Conservation (phyloP, 345 rosid species). For the Brassica rapa region DNA sequence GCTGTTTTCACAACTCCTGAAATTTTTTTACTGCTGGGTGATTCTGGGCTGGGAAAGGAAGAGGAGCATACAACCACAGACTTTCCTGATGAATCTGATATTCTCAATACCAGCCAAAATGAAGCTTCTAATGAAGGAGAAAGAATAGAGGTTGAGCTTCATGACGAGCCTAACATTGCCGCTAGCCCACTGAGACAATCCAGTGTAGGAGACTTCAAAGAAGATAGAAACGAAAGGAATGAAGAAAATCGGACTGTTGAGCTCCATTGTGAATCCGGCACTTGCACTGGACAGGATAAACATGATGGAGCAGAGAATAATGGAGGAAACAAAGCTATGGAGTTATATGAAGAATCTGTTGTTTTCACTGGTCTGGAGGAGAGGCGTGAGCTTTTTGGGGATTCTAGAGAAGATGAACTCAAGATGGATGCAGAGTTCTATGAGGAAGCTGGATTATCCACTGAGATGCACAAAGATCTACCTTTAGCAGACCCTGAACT, state of each 20-base stretch:
- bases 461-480: not conserved
- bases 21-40: not conserved
- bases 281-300: not conserved
- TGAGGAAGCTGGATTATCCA: not conserved
- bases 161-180: conserved; percentile 8
- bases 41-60: conserved; percentile 5
- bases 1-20: conserved; percentile 16
- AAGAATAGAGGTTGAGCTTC: not conserved
- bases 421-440: not conserved
- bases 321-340: not conserved
- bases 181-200: not conserved
- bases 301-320: not conserved
- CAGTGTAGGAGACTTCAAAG: not conserved
- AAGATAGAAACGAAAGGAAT: not conserved
- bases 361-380: not conserved
- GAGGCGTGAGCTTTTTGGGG: not conserved
- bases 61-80: not conserved
- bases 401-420: not conserved
- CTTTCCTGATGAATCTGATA: not conserved
- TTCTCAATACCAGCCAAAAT: not conserved
- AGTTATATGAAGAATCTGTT: not conserved
- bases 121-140: conserved; percentile 1
- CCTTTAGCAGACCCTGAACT: not conserved
- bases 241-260: conserved; percentile 13
- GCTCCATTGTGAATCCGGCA: conserved; percentile 9